Evolutionary conservation across 306 rosid species (phyloP).

Genomic region (Medicago ruthenica): DNA sequence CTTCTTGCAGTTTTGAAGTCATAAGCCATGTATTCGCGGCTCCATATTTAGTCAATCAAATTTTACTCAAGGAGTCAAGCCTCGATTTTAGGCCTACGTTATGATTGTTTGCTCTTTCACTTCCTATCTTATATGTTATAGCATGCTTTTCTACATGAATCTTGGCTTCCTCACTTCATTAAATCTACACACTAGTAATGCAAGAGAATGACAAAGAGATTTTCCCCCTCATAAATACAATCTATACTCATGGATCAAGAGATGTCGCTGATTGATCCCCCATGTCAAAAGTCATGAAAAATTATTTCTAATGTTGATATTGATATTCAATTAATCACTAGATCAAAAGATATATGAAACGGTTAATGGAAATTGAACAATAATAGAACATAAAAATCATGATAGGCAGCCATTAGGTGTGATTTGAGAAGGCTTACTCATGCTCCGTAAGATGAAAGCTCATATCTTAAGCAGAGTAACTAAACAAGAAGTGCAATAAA

Average conservation of each 20-base stretch:
- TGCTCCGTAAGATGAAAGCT: background rate
- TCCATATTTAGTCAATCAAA: constrained; percentile 17
- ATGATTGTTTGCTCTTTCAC: background rate
- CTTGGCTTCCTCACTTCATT: background rate
- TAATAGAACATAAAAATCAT: constrained; percentile 13
- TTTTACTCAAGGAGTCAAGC: background rate
- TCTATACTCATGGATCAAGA: background rate
- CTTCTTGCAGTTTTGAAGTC: constrained; percentile 17
- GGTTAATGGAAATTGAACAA: constrained; percentile 2
- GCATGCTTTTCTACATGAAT: constrained; percentile 16
- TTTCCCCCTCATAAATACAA: constrained; percentile 8
- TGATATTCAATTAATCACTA: background rate
- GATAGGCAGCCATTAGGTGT: background rate
- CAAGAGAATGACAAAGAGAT: constrained; percentile 6
- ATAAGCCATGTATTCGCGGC: background rate
- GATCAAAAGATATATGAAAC: constrained; percentile 4
- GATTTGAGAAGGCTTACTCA: background rate
- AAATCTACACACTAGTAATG: constrained; percentile 2
- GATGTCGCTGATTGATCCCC: constrained; percentile 2
- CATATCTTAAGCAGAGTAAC: constrained; percentile 2
- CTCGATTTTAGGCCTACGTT: background rate
- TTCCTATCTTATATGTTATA: constrained; percentile 24
- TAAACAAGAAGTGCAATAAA: constrained; percentile 26
- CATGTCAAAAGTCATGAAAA: constrained; percentile 4
- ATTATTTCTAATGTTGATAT: background rate